Evolutionary conservation across 2,329 filamentous ascomycete genomes (phyloP).

Genomic region (Paecilomyces sp.): DNA sequence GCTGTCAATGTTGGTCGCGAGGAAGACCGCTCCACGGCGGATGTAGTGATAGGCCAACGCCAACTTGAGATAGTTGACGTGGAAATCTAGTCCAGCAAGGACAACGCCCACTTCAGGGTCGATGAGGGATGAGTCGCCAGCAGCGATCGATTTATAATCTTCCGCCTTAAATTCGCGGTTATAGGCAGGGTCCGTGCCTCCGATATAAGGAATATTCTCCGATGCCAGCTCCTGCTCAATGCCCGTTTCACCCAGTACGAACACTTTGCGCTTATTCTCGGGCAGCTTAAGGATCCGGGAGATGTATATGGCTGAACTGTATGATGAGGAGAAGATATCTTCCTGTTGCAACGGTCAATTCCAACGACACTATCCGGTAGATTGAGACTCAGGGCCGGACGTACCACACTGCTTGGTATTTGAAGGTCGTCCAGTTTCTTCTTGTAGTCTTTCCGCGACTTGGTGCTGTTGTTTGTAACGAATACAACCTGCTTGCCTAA

Average conservation of each 20-base stretch:
- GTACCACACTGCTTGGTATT: slow-evolving; percentile 64
- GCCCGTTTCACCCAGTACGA: slow-evolving; percentile 82
- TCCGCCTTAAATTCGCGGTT: slow-evolving; percentile 71
- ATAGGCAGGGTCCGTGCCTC: slow-evolving; percentile 74
- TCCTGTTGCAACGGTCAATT: slow-evolving; percentile 45
- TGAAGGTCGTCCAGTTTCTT: slow-evolving; percentile 79
- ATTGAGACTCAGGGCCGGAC: slow-evolving; percentile 8
- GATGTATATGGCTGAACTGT: slow-evolving; percentile 94
- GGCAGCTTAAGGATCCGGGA: slow-evolving; percentile 79
- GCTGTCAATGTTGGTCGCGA: slow-evolving; percentile 89
- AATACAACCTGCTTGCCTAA: slow-evolving; percentile 87
- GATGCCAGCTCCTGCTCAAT: slow-evolving; percentile 81
- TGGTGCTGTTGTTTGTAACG: slow-evolving; percentile 98
- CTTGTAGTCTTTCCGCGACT: slow-evolving; percentile 85
- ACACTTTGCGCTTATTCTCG: slow-evolving; percentile 81
- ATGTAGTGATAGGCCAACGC: slow-evolving; percentile 82
- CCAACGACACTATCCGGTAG: not conserved
- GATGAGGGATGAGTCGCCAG: slow-evolving; percentile 61
- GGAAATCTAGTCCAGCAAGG: slow-evolving; percentile 83
- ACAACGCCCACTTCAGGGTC: slow-evolving; percentile 88
- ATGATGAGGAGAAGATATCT: slow-evolving; percentile 93
- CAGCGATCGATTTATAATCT: slow-evolving; percentile 71
- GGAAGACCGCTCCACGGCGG: slow-evolving; percentile 68
- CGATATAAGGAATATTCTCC: slow-evolving; percentile 72
- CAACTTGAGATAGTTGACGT: slow-evolving; percentile 92